phyloP scores from a whole-genome alignment of 2,329 filamentous ascomycete genomes.

The Arthrobotrys musiformis region DNA sequence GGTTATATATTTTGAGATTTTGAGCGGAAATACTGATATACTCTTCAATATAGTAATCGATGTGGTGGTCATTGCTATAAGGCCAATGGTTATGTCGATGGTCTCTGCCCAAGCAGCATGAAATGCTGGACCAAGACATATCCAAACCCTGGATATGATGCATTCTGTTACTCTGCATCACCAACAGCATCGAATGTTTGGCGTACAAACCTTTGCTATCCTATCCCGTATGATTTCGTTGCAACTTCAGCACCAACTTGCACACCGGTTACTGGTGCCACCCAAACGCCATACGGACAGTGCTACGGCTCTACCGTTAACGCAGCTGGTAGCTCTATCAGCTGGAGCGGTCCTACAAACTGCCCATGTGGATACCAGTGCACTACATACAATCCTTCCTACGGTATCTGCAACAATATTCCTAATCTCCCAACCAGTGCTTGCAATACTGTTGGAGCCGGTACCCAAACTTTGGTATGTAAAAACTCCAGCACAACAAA shows the following conservation, averaged over 20 bases:
- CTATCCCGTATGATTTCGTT: slow-evolving; percentile 39
- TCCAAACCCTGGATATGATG: slow-evolving; percentile 45
- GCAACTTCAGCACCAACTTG: slow-evolving; percentile 40
- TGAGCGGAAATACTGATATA: not conserved
- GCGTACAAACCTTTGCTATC: slow-evolving; percentile 49
- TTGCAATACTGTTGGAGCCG: slow-evolving; percentile 31
- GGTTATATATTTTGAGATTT: not conserved
- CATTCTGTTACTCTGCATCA: slow-evolving; percentile 32
- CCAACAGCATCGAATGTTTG: slow-evolving; percentile 15
- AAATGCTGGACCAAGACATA: slow-evolving; percentile 50
- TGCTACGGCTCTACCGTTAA: slow-evolving; percentile 47
- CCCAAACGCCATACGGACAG: slow-evolving; percentile 44
- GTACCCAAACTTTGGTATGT: slow-evolving; percentile 53
- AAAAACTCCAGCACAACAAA: not conserved
- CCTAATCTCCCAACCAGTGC: slow-evolving; percentile 25
- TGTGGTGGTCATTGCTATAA: slow-evolving; percentile 52
- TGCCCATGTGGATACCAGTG: slow-evolving; percentile 46
- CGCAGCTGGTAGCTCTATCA: slow-evolving; percentile 26
- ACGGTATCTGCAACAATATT: slow-evolving; percentile 43
- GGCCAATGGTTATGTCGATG: slow-evolving; percentile 45
- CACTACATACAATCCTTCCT: slow-evolving; percentile 39
- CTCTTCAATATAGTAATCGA: slow-evolving; percentile 2
- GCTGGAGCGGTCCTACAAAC: slow-evolving; percentile 37
- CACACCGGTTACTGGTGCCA: slow-evolving; percentile 34
- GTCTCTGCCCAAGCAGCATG: slow-evolving; percentile 40